Conservation (phyloP, 306 rosid species). For the Amphicarpaea edgeworthii region DNA sequence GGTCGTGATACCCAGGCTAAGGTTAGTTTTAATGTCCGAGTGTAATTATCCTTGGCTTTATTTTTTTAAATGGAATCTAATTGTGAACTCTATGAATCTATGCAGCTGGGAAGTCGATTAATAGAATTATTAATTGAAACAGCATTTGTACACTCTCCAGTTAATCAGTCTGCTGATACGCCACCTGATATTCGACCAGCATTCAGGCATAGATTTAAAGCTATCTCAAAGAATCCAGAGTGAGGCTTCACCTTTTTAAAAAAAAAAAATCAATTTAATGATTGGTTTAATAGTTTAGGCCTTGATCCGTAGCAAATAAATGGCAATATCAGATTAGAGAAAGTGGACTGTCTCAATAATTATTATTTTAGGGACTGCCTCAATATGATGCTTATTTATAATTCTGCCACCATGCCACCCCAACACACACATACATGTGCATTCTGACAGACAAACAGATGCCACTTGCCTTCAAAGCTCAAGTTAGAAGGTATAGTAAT, state of each 20-base stretch:
- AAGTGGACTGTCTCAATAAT: too few relatives aligned
- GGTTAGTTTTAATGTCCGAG: conserved; percentile 55
- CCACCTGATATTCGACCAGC: conserved; percentile 92
- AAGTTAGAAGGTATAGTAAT: neutral
- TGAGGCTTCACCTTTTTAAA: conserved; percentile 48
- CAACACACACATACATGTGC: too few relatives aligned
- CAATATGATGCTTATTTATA: conserved; percentile 6
- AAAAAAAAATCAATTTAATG: neutral
- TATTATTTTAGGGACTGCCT: neutral
- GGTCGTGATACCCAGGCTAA: conserved; percentile 80
- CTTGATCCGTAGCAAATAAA: too few relatives aligned
- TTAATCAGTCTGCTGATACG: conserved; percentile 66
- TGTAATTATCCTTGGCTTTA: neutral
- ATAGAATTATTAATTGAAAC: conserved; percentile 77
- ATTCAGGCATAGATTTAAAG: conserved; percentile 76
- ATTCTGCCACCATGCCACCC: neutral
- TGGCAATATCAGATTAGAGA: too few relatives aligned
- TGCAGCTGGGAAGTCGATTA: conserved; percentile 86
- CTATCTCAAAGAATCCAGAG: conserved; percentile 62
- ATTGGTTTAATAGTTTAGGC: too few relatives aligned
- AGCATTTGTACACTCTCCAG: conserved; percentile 79
- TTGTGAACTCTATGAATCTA: conserved; percentile 40
- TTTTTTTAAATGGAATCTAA: conserved; percentile 31
- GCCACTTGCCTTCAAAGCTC: neutral
- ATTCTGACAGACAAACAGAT: neutral